phyloP scores from a whole-genome alignment of 495 filamentous ascomycete genomes.

The Xylaria acuta region DNA sequence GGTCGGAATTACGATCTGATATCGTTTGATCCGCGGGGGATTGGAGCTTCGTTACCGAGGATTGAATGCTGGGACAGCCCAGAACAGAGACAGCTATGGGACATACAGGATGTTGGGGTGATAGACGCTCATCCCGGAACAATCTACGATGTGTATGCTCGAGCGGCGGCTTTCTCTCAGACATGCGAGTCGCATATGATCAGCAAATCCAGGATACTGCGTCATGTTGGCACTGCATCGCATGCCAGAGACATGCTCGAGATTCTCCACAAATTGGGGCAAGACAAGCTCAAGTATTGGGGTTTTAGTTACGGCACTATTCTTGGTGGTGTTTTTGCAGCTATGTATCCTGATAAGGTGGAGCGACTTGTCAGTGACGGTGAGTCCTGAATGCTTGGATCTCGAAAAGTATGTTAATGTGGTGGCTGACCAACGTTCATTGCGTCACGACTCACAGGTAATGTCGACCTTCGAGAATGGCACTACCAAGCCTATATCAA shows the following conservation, averaged over 20 bases:
- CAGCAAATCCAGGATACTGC: conserved; percentile 39
- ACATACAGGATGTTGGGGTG: conserved; percentile 44
- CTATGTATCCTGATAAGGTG: conserved; percentile 56
- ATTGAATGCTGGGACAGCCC: conserved; percentile 51
- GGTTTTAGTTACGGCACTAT: conserved; percentile 62
- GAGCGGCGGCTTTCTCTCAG: conserved; percentile 45
- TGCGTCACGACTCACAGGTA: conserved; percentile 23
- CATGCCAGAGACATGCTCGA: conserved; percentile 53
- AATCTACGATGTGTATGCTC: conserved; percentile 48
- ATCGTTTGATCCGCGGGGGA: conserved; percentile 58
- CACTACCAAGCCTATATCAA: conserved; percentile 53
- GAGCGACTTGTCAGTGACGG: conserved; percentile 57
- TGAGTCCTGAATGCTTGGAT: conserved; percentile 30
- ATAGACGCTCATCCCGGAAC: conserved; percentile 48
- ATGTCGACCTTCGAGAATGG: conserved; percentile 57
- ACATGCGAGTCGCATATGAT: conserved; percentile 41
- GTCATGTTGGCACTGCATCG: conserved; percentile 47
- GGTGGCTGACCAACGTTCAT: background rate
- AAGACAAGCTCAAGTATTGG: conserved; percentile 59
- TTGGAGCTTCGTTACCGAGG: conserved; percentile 50
- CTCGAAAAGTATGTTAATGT: background rate
- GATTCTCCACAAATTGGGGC: conserved; percentile 44
- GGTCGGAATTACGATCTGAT: conserved; percentile 57
- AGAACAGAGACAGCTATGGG: conserved; percentile 46
- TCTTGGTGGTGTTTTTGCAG: conserved; percentile 58